Base-by-base conservation (phyloP, 2,329 filamentous ascomycete genomes). In the Alternaria arborescens region DNA sequence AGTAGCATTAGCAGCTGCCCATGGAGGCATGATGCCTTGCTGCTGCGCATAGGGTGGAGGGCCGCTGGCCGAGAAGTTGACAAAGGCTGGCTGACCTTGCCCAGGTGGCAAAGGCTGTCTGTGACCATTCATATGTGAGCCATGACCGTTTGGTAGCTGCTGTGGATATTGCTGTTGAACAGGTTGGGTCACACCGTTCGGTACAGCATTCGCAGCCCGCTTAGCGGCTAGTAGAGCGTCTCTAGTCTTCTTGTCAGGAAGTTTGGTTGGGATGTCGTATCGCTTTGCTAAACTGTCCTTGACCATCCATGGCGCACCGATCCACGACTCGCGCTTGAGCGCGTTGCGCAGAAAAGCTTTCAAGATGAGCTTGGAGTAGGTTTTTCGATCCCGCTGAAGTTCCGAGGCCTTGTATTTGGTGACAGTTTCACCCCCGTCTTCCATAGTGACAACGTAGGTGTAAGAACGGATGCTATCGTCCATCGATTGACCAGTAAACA, bases 271-370 rank as follows among this genome's bases (percentile, higher is more conserved):
- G 64, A 99, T 95, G 64, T 92, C 89, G 78, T 95, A 97, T 64
- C 89, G 86, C 46, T 88, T 87, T 1, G 95, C 95, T 60, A 97
- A 89, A 55, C 93, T 89, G 36, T 91, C 86, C 80, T 96, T 97
- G 18, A 98, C 94, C 56, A 97, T 82, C 95, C 95, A 99, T 0
- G 95, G 94, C 0, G 95, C 95, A n/a, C 94, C 94, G 62, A 89
- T 94, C 93, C 94, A 98, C 4, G 93, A 88, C 73, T 98, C 95
- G 62, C 94, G 85, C 2, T 89, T 91, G n/a, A 97, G 91, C 0
- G 93, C 95, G 78, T 96, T 94, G 77, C 97, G 97, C 66, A 99
- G 92, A 68, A 97, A 99, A 6, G 93, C 93, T 34, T 94, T 89
- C 41, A 99, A 84, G 77, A 97, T 94, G 50, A 94, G 89, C 80